Evolutionary conservation across 768 basidiomycete genomes (phyloP).

Genomic region (Lactifluus echinatus): DNA sequence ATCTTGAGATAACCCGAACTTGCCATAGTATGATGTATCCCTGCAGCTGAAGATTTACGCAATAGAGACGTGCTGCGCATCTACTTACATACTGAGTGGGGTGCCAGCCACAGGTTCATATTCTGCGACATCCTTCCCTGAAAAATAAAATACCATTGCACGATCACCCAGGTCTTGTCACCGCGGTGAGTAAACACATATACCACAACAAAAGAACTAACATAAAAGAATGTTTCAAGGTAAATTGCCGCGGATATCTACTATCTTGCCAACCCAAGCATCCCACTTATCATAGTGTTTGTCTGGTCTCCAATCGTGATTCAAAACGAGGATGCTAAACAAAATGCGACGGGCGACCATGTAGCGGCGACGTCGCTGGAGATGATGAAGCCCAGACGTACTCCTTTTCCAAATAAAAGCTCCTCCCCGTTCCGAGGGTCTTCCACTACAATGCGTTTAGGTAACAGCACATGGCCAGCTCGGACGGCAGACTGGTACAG

Average conservation of each 20-base stretch:
- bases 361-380: background rate
- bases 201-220: background rate
- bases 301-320: conserved; percentile 1
- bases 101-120: background rate
- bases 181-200: background rate
- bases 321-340: conserved; percentile 2
- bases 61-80: background rate
- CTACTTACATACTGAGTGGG: background rate
- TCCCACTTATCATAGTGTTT: background rate
- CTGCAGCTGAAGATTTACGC: background rate
- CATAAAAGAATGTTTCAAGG: conserved; percentile 4
- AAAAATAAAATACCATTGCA: conserved; percentile 9
- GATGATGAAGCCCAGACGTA: background rate
- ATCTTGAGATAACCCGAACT: conserved; percentile 3
- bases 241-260: conserved; percentile 6
- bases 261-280: conserved; percentile 9
- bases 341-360: too few species aligned
- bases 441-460: background rate
- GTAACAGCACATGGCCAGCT: background rate
- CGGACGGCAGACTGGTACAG: background rate
- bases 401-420: background rate
- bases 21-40: conserved; percentile 5
- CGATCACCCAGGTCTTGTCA: background rate
- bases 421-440: background rate
- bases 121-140: conserved; percentile 10